Percentiles rank a stretch among this genome's conserved stretches.
Evolutionary conservation across 2,329 filamentous ascomycete species (phyloP).

Genomic region (Hortaea sp.): DNA sequence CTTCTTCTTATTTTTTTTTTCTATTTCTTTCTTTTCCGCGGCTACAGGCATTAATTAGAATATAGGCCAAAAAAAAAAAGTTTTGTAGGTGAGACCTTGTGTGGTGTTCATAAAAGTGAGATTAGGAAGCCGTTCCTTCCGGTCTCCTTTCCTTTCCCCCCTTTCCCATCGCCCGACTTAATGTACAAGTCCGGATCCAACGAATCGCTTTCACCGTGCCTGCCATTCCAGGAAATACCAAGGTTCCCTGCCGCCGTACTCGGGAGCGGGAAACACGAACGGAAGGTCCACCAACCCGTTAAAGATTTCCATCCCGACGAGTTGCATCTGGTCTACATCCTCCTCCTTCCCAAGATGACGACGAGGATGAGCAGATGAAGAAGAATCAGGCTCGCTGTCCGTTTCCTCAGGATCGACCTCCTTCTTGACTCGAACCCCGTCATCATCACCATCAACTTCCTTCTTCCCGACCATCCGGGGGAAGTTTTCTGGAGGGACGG

Average conservation of each 20-base stretch:
- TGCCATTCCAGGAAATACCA: slow-evolving; percentile 32
- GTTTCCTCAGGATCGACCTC: slow-evolving; percentile 1
- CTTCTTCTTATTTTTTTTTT: too few species aligned
- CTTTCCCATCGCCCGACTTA: too few species aligned
- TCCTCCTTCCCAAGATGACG: slow-evolving; percentile 2
- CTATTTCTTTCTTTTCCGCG: too few species aligned
- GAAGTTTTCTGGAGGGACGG: slow-evolving; percentile 32
- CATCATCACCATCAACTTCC: background rate
- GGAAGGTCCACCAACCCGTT: slow-evolving; percentile 50
- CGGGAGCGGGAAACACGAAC: slow-evolving; percentile 49
- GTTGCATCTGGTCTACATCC: slow-evolving; percentile 1
- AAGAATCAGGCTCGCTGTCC: slow-evolving; percentile 8
- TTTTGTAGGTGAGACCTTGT: too few species aligned
- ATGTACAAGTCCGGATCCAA: too few species aligned
- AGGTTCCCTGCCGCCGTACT: slow-evolving; percentile 36
- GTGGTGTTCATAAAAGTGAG: too few species aligned
- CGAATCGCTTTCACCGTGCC: too few species aligned
- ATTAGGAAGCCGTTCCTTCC: too few species aligned
- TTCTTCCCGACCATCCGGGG: slow-evolving; percentile 11
- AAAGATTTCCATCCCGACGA: slow-evolving; percentile 41
- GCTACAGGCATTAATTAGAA: too few species aligned
- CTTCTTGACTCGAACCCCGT: background rate
- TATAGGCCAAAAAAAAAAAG: too few species aligned
- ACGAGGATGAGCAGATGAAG: background rate
- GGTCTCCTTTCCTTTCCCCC: too few species aligned